Percentiles rank a stretch among this genome's conserved stretches.
These are phyloP conservation scores for Pseudogymnoascus pannorum DNA, from an alignment of 2,329 filamentous ascomycete genomes.

Conservation along the genomic window DNA sequence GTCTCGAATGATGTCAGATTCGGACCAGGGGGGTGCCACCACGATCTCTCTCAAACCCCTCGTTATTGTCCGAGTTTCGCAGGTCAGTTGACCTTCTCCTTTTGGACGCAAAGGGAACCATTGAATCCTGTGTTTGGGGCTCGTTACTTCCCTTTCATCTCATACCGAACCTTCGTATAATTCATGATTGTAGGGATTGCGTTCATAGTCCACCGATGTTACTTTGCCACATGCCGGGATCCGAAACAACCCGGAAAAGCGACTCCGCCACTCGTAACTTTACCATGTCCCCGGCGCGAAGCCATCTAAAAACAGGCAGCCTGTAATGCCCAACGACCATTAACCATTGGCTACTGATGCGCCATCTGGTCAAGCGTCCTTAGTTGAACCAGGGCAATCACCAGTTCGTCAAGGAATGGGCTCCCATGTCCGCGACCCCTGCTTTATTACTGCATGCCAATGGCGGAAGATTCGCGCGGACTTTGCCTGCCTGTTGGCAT, in stretches of 20 bases:
- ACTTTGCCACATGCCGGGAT: constrained; percentile 8
- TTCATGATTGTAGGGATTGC: not conserved
- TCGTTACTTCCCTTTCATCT: not conserved
- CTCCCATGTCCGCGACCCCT: not conserved
- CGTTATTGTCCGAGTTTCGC: not conserved
- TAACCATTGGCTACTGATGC: not conserved
- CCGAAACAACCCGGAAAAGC: constrained; percentile 7
- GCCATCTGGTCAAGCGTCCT: not conserved
- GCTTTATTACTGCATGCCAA: not conserved
- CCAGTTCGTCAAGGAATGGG: not conserved
- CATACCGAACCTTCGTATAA: not conserved
- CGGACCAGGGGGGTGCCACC: not conserved
- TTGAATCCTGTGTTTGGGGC: not conserved
- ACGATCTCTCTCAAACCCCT: constrained; percentile 4
- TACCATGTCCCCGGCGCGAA: constrained; percentile 3
- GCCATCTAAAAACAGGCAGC: constrained; percentile 3
- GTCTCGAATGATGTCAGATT: constrained; percentile 8
- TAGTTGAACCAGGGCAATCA: constrained; percentile 1
- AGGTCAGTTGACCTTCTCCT: constrained; percentile 1
- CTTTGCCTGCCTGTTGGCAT: not conserved
- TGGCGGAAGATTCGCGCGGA: constrained; percentile 5
- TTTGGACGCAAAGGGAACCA: not conserved
- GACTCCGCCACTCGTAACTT: not conserved
- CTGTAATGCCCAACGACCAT: not conserved
- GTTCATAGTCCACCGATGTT: not conserved